These are phyloP conservation scores for Aureobasidium zeae DNA, from an alignment of 2,329 filamentous ascomycete genomes.

Conservation along the genomic window DNA sequence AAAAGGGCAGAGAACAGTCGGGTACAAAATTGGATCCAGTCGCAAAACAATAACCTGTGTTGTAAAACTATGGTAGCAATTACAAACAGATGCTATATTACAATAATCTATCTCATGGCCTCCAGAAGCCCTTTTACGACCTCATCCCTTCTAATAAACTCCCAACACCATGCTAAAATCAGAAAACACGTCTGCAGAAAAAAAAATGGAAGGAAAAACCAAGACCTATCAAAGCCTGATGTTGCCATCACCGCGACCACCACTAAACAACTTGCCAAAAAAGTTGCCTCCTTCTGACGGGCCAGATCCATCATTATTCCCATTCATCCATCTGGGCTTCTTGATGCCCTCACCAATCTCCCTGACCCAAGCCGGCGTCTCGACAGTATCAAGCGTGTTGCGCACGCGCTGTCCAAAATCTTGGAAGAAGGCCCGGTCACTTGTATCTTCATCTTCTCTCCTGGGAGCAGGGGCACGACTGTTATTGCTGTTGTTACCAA, in stretches of 20 bases:
- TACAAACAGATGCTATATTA: too few species aligned
- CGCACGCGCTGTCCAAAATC: constrained; percentile 75
- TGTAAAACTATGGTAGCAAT: too few species aligned
- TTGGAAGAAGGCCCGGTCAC: constrained; percentile 67
- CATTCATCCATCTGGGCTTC: constrained; percentile 72
- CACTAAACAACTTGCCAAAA: constrained; percentile 28
- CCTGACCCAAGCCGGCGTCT: constrained; percentile 73
- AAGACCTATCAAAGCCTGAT: constrained; percentile 1
- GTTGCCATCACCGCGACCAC: constrained; percentile 18
- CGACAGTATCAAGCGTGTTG: constrained; percentile 82
- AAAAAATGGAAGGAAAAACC: too few species aligned
- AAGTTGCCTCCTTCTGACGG: constrained; percentile 19
- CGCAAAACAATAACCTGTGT: not conserved
- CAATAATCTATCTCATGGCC: too few species aligned
- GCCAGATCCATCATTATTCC: constrained; percentile 25
- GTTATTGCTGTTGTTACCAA: constrained; percentile 7
- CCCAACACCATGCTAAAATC: constrained; percentile 8
- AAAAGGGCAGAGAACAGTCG: too few species aligned
- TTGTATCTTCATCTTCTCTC: constrained; percentile 47
- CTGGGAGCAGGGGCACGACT: constrained; percentile 4
- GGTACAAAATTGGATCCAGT: too few species aligned
- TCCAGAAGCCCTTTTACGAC: too few species aligned
- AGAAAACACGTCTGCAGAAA: not conserved
- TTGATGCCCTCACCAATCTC: constrained; percentile 61
- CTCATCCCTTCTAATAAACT: too few species aligned